These are phyloP conservation scores for Sporothrix sp. DNA, from an alignment of 2,329 filamentous ascomycete genomes.

Conservation along the genomic window DNA sequence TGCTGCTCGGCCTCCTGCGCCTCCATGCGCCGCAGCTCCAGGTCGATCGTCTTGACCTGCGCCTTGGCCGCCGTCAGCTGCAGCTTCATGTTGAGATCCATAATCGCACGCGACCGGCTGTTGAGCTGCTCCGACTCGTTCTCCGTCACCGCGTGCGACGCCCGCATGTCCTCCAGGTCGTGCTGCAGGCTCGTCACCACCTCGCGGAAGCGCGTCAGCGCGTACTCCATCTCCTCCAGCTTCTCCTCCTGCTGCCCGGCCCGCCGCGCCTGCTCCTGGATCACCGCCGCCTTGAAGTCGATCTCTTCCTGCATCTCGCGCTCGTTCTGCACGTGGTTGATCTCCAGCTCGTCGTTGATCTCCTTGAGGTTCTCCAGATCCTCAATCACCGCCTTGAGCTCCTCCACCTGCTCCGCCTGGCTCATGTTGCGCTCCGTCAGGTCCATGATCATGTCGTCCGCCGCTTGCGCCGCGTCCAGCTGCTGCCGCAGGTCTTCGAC, in stretches of 20 bases:
- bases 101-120: slow-evolving; percentile 81
- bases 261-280: slow-evolving; percentile 69
- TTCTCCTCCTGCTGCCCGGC: slow-evolving; percentile 66
- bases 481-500: slow-evolving; percentile 84
- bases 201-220: slow-evolving; percentile 77
- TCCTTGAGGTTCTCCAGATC: slow-evolving; percentile 86
- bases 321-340: slow-evolving; percentile 85
- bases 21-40: slow-evolving; percentile 77
- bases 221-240: slow-evolving; percentile 84
- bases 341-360: slow-evolving; percentile 86
- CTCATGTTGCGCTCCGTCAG: slow-evolving; percentile 79
- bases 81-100: slow-evolving; percentile 92
- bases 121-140: slow-evolving; percentile 85
- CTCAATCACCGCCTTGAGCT: slow-evolving; percentile 71
- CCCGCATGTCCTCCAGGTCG: slow-evolving; percentile 84
- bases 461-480: slow-evolving; percentile 76
- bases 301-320: slow-evolving; percentile 92
- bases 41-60: slow-evolving; percentile 86
- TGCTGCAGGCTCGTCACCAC: slow-evolving; percentile 76
- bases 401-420: slow-evolving; percentile 72
- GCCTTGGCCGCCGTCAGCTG: slow-evolving; percentile 84
- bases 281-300: slow-evolving; percentile 74
- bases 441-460: slow-evolving; percentile 90
- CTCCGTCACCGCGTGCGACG: slow-evolving; percentile 86
- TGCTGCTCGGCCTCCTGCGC: slow-evolving; percentile 84